Conservation (phyloP, 2,329 filamentous ascomycete genomes). For the Trichoderma sp. region DNA sequence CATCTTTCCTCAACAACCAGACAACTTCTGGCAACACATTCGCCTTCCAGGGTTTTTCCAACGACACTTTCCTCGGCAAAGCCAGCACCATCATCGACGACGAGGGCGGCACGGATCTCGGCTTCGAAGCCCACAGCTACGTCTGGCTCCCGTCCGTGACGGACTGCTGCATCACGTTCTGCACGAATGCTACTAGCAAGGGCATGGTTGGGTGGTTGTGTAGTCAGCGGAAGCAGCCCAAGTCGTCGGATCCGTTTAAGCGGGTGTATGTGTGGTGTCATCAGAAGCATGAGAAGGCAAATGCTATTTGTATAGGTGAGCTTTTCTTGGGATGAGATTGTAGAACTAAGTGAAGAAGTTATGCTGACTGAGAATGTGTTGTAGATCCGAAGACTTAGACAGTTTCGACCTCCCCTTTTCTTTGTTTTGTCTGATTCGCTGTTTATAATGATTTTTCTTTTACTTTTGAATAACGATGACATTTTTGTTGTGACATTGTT, state of each 20-base stretch:
- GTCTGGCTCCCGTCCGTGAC: conserved; percentile 26
- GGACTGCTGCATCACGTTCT: conserved; percentile 28
- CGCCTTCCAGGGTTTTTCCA: conserved; percentile 35
- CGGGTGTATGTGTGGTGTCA: conserved; percentile 31
- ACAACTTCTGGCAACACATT: conserved; percentile 24
- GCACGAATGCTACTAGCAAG: conserved; percentile 25
- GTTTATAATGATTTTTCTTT: background rate
- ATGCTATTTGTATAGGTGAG: conserved; percentile 13
- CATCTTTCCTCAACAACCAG: conserved; percentile 28
- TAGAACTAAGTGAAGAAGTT: background rate
- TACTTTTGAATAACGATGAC: background rate
- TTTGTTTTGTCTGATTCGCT: background rate
- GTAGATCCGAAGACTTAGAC: background rate
- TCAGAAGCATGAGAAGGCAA: conserved; percentile 18
- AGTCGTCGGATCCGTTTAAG: conserved; percentile 23
- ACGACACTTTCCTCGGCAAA: conserved; percentile 26
- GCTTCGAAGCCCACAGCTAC: conserved; percentile 26
- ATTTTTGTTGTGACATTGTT: background rate
- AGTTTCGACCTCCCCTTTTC: background rate
- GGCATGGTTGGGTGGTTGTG: conserved; percentile 30
- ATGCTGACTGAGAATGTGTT: background rate
- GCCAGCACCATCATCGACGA: conserved; percentile 26
- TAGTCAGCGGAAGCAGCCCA: conserved; percentile 22
- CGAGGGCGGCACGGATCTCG: conserved; percentile 28
- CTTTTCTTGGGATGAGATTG: background rate